These are phyloP conservation scores for Penicillium canescens DNA, from an alignment of 495 filamentous ascomycete species.

Conservation along the genomic window DNA sequence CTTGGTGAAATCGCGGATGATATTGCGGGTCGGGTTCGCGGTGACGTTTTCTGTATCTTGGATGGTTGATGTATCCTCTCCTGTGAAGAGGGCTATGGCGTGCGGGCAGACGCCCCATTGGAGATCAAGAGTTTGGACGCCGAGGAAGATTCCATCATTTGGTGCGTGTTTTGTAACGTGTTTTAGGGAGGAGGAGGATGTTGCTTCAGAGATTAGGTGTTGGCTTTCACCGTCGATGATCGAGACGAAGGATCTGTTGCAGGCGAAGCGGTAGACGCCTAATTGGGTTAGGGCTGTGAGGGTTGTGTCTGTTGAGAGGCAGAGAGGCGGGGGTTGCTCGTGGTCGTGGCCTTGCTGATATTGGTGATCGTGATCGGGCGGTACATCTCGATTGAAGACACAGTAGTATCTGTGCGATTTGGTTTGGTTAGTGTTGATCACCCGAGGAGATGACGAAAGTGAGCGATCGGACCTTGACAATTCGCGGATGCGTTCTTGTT, in stretches of 20 bases:
- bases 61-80: slow-evolving; percentile 12
- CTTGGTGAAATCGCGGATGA: slow-evolving; percentile 46
- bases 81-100: slow-evolving; percentile 29
- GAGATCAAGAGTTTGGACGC: slow-evolving; percentile 40
- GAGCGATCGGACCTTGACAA: slow-evolving; percentile 6
- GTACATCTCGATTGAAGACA: not conserved
- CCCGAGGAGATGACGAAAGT: not conserved
- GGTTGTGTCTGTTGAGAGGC: slow-evolving; percentile 48
- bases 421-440: not conserved
- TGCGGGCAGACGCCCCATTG: slow-evolving; percentile 42
- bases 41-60: slow-evolving; percentile 10
- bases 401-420: slow-evolving; percentile 10
- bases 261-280: slow-evolving; percentile 53
- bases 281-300: slow-evolving; percentile 63
- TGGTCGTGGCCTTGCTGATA: too few relatives aligned
- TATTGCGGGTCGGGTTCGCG: slow-evolving; percentile 28
- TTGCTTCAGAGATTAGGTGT: slow-evolving; percentile 48
- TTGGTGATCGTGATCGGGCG: not conserved
- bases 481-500: slow-evolving; percentile 12
- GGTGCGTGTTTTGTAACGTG: slow-evolving; percentile 5
- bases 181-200: slow-evolving; percentile 17
- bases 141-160: slow-evolving; percentile 38
- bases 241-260: slow-evolving; percentile 52
- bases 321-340: not conserved
- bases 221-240: slow-evolving; percentile 54